phyloP scores from a whole-genome alignment of 2,329 filamentous ascomycete species.

The Penicillium sp. region DNA sequence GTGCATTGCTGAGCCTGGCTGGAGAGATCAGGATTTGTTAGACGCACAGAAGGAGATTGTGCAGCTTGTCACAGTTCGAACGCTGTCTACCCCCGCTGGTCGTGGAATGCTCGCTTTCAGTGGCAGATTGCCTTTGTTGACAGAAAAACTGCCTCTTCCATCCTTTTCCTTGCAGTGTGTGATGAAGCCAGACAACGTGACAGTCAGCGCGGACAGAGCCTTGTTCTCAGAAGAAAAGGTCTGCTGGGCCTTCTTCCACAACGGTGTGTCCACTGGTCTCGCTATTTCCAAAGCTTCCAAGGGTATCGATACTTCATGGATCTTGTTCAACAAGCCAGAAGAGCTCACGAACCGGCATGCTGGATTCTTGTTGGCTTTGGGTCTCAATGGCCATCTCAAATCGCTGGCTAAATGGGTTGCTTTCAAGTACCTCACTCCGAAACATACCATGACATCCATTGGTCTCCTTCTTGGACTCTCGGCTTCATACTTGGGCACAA shows the following conservation, averaged over 20 bases:
- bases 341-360: constrained; percentile 96
- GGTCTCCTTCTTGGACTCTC: constrained; percentile 89
- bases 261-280: constrained; percentile 88
- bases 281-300: constrained; percentile 87
- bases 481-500: constrained; percentile 91
- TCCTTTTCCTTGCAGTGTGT: constrained; percentile 91
- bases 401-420: constrained; percentile 96
- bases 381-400: constrained; percentile 92
- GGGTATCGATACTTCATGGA: constrained; percentile 98
- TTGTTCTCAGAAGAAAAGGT: constrained; percentile 94
- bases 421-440: constrained; percentile 98
- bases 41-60: constrained; percentile 92
- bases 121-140: constrained; percentile 82
- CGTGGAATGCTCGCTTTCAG: constrained; percentile 86
- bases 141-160: constrained; percentile 84
- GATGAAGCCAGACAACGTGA: constrained; percentile 89
- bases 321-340: constrained; percentile 92
- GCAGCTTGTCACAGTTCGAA: constrained; percentile 81
- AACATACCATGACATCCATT: constrained; percentile 98
- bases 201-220: constrained; percentile 86
- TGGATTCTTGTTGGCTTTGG: constrained; percentile 85
- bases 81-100: constrained; percentile 83
- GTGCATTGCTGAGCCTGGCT: constrained; percentile 71
- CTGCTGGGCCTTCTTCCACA: constrained; percentile 98
- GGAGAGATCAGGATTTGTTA: constrained; percentile 82